phyloP scores from a whole-genome alignment of 2,329 filamentous ascomycete species.

The Cytospora schulzeri region DNA sequence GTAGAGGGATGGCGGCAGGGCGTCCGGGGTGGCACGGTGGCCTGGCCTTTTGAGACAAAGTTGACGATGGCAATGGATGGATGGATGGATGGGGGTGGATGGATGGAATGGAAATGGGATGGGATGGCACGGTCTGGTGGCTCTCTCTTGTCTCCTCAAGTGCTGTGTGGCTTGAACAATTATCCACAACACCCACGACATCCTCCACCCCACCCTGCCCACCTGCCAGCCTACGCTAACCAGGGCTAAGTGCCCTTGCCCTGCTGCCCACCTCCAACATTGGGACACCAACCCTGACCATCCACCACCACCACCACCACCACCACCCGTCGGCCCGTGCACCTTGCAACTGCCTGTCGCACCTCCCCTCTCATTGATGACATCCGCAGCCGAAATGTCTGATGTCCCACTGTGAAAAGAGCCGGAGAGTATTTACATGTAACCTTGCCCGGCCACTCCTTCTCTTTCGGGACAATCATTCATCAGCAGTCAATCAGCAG shows the following conservation, averaged over 20 bases:
- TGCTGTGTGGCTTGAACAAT: not conserved
- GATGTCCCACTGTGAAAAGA: no score
- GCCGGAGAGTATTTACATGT: not conserved
- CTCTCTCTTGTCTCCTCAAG: no score
- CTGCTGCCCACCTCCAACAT: not conserved
- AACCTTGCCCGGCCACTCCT: not conserved
- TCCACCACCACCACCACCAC: no score
- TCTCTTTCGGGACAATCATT: not conserved
- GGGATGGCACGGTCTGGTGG: no score
- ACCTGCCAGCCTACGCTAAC: no score
- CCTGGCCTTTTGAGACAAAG: not conserved
- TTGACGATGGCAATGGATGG: not conserved
- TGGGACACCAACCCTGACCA: no score
- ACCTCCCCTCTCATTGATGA: not conserved
- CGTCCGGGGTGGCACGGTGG: not conserved
- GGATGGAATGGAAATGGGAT: not conserved
- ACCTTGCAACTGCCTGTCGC: not conserved
- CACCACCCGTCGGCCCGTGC: not conserved
- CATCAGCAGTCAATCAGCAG: not conserved
- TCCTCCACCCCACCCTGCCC: no score
- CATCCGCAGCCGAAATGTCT: not conserved
- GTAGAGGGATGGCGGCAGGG: not conserved
- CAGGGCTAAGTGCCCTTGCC: no score
- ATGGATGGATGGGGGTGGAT: not conserved
- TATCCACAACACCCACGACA: no score